A percentile compares a stretch with the other conserved stretches of the same genome.
phyloP scores from a whole-genome alignment of 768 basidiomycete genomes.

The Mycena polygramma region DNA sequence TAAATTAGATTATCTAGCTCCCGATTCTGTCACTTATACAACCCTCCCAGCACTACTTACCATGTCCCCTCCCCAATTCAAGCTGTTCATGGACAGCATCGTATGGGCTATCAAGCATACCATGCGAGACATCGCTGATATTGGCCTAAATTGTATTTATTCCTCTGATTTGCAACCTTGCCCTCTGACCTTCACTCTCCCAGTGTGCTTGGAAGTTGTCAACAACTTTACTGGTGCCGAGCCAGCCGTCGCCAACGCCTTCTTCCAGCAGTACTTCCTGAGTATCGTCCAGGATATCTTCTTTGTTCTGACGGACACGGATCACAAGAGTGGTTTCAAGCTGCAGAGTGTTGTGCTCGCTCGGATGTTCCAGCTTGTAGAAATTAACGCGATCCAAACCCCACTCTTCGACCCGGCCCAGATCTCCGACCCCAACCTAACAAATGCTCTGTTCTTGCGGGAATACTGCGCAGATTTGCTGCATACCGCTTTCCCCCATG shows the following conservation, averaged over 20 bases:
- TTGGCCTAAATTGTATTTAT: conserved; percentile 80
- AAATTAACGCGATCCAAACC: conserved; percentile 81
- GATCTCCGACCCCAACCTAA: conserved; percentile 75
- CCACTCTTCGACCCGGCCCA: conserved; percentile 88
- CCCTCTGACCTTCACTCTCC: conserved; percentile 14
- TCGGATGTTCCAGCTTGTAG: conserved; percentile 93
- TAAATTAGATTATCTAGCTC: conserved; percentile 48
- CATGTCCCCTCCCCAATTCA: conserved; percentile 94
- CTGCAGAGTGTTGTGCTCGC: conserved; percentile 93
- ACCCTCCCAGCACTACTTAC: conserved; percentile 75
- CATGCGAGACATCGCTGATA: conserved; percentile 98
- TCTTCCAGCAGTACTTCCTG: conserved; percentile 97
- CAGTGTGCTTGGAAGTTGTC: conserved; percentile 93
- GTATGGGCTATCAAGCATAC: conserved; percentile 99
- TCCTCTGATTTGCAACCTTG: conserved; percentile 15
- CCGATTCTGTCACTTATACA: conserved; percentile 26
- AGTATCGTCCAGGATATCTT: conserved; percentile 95
- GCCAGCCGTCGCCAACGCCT: conserved; percentile 83
- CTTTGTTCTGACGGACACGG: conserved; percentile 96
- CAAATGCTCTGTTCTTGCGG: conserved; percentile 84
- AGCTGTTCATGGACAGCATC: conserved; percentile 97
- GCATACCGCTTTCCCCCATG: conserved; percentile 91
- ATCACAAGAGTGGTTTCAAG: conserved; percentile 99
- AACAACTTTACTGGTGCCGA: conserved; percentile 93
- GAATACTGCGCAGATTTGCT: conserved; percentile 90